Conservation (phyloP, 2,329 filamentous ascomycete genomes). For the Aspergillus novoparasiticus region DNA sequence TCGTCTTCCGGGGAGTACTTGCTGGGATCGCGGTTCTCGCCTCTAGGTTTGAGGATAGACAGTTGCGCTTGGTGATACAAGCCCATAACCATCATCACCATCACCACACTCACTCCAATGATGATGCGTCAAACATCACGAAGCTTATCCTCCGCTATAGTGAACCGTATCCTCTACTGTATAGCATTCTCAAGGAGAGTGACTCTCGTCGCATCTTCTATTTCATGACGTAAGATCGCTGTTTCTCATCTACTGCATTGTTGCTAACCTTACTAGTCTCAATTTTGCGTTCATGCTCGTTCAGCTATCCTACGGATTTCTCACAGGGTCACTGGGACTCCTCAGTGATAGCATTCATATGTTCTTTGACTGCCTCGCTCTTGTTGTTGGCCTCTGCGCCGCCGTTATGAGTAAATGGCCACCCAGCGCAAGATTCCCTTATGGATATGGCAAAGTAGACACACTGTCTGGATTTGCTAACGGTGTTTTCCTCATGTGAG, state of each 20-base stretch:
- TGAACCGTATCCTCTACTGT: constrained; percentile 73
- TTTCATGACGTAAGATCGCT: constrained; percentile 75
- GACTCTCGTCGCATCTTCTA: constrained; percentile 96
- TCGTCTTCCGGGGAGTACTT: constrained; percentile 31
- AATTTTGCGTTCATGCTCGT: constrained; percentile 96
- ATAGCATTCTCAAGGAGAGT: constrained; percentile 84
- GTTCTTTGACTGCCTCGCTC: constrained; percentile 96
- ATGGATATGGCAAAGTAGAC: constrained; percentile 96
- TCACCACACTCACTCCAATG: constrained; percentile 38
- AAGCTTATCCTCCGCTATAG: constrained; percentile 70
- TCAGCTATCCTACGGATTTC: constrained; percentile 89
- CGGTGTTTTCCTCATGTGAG: constrained; percentile 87
- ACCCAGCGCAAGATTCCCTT: constrained; percentile 83
- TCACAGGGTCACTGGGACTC: constrained; percentile 91
- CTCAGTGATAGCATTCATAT: constrained; percentile 98
- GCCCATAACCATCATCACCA: constrained; percentile 38
- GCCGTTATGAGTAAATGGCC: constrained; percentile 97
- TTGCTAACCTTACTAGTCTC: constrained; percentile 58
- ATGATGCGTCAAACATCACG: constrained; percentile 68
- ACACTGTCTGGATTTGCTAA: constrained; percentile 96
- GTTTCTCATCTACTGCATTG: background rate
- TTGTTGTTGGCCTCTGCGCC: constrained; percentile 86
- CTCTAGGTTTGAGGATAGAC: constrained; percentile 36
- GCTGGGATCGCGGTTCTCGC: constrained; percentile 34
- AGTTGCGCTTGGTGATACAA: constrained; percentile 28